phyloP scores from a whole-genome alignment of 345 rosid species.

The Litchi chinensis region DNA sequence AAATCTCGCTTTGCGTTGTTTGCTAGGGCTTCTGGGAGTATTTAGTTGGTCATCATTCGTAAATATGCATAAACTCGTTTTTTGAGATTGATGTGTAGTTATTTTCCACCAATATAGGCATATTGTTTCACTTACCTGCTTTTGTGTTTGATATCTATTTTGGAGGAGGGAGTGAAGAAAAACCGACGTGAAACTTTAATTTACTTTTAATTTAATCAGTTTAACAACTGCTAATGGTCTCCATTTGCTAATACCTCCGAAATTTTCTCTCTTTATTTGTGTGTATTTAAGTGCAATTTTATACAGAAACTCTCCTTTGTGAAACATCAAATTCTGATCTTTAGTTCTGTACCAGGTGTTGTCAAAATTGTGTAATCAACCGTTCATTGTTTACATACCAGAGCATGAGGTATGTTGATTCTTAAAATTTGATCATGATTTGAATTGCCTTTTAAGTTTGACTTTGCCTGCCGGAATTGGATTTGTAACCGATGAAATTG shows the following conservation, averaged over 20 bases:
- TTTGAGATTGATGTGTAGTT: background rate
- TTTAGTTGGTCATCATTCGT: background rate
- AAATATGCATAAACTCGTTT: background rate
- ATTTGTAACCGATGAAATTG: background rate
- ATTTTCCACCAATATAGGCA: background rate
- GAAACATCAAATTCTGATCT: constrained; percentile 20
- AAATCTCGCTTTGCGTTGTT: background rate
- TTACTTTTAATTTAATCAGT: background rate
- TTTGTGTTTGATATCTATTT: background rate
- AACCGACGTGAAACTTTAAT: constrained; percentile 1
- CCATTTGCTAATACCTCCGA: background rate
- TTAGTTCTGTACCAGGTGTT: constrained; percentile 56
- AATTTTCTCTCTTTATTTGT: background rate
- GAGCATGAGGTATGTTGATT: constrained; percentile 66
- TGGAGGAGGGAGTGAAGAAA: background rate
- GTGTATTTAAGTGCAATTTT: background rate
- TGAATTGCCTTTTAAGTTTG: background rate
- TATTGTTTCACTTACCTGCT: background rate
- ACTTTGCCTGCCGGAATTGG: background rate
- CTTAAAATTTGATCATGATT: no score
- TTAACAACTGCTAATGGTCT: background rate
- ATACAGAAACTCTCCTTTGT: background rate
- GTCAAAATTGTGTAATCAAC: constrained; percentile 77
- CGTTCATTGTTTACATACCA: constrained; percentile 74
- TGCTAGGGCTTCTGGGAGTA: background rate